These are phyloP conservation scores for Pulveroboletus sp. DNA, from an alignment of 768 basidiomycete genomes.

Conservation along the genomic window DNA sequence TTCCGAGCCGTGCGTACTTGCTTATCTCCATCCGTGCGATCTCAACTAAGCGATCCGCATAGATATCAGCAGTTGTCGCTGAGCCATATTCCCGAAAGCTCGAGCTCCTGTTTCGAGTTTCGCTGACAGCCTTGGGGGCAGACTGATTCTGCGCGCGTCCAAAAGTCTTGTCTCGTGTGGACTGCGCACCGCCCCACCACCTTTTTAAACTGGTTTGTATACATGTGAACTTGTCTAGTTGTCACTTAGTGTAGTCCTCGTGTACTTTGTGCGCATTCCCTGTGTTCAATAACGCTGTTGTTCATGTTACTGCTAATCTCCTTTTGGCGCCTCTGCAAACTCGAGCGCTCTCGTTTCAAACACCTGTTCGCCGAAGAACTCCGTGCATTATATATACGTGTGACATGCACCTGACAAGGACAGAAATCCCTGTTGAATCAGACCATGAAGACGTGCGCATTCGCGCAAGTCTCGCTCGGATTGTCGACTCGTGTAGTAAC, in stretches of 20 bases:
- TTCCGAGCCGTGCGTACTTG: conserved; percentile 78
- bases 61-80: conserved; percentile 91
- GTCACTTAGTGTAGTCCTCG: conserved; percentile 21
- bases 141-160: background rate
- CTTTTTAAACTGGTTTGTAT: conserved; percentile 10
- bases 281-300: conserved; percentile 9
- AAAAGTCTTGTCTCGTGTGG: conserved; percentile 1
- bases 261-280: conserved; percentile 17
- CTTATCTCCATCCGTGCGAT: background rate
- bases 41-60: conserved; percentile 8
- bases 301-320: background rate
- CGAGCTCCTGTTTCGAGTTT: conserved; percentile 83
- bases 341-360: no score
- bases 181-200: background rate
- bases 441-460: no score
- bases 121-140: conserved; percentile 45
- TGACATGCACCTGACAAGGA: no score
- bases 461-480: no score
- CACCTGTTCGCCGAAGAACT: no score
- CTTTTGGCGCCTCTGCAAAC: no score
- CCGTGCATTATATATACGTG: no score
- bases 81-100: conserved; percentile 69
- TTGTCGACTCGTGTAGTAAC: no score
- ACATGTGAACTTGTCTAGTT: conserved; percentile 12
- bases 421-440: no score